A percentile compares a stretch with the other conserved stretches of the same genome.
phyloP scores from a whole-genome alignment of 1,284 basidiomycete species.

The Lentinus polychrous region DNA sequence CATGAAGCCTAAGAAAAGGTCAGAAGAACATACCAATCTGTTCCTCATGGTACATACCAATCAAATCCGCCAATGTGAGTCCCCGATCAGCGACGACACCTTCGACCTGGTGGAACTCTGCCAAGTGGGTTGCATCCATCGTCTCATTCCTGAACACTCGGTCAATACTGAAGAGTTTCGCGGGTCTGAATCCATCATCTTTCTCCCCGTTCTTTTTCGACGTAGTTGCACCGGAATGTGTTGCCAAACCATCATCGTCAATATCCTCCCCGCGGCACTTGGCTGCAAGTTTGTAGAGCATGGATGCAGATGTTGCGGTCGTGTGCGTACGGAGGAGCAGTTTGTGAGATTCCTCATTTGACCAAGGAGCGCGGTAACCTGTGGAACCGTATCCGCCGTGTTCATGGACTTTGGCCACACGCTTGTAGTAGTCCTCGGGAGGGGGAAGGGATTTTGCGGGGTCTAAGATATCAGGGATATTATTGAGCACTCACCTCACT shows the following conservation, averaged over 20 bases:
- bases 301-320: slow-evolving; percentile 90
- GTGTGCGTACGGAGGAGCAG: slow-evolving; percentile 96
- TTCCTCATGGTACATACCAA: slow-evolving; percentile 49
- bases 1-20: slow-evolving; percentile 75
- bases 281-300: slow-evolving; percentile 91
- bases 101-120: slow-evolving; percentile 99
- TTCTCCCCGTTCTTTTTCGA: slow-evolving; percentile 9
- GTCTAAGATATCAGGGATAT: slow-evolving; percentile 44
- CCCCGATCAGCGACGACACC: slow-evolving; percentile 96
- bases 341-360: slow-evolving; percentile 84
- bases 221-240: slow-evolving; percentile 18
- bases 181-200: slow-evolving; percentile 85
- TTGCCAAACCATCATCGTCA: slow-evolving; percentile 32
- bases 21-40: neutral
- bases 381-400: slow-evolving; percentile 90
- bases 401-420: slow-evolving; percentile 87
- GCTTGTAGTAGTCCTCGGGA: slow-evolving; percentile 81
- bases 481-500: neutral
- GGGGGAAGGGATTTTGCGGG: slow-evolving; percentile 76
- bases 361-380: slow-evolving; percentile 99
- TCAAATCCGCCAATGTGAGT: slow-evolving; percentile 94
- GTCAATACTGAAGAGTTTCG: slow-evolving; percentile 98
- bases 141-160: slow-evolving; percentile 99
- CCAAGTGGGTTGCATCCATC: slow-evolving; percentile 98
- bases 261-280: slow-evolving; percentile 55